Conservation (phyloP, 73 alveolate species). For the Urostyla sp. region DNA sequence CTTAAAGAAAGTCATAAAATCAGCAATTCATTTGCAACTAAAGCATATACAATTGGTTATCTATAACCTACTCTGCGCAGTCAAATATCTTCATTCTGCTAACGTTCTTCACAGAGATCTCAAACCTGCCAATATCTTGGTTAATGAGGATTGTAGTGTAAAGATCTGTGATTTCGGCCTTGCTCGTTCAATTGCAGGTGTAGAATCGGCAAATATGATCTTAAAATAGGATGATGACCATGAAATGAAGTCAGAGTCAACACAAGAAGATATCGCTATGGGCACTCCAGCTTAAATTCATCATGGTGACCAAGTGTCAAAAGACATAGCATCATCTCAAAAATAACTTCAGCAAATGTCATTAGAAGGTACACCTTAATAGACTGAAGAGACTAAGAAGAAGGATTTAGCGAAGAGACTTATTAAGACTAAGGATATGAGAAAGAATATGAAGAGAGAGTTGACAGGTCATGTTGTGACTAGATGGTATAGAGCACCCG, state of each 20-base stretch:
- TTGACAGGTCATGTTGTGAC: constrained; percentile 97
- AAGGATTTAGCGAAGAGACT: neutral
- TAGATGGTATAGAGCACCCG: constrained; percentile 99
- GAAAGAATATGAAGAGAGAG: constrained; percentile 68
- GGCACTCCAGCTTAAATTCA: neutral
- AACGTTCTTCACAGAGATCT: constrained; percentile 92
- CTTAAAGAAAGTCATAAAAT: constrained; percentile 78
- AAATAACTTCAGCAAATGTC: neutral
- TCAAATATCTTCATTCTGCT: constrained; percentile 87
- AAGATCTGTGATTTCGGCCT: constrained; percentile 94
- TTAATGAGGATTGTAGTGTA: constrained; percentile 89
- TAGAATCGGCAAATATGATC: too few relatives aligned
- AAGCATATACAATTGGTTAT: constrained; percentile 76
- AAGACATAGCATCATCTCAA: neutral
- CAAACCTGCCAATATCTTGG: constrained; percentile 92
- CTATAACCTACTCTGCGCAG: constrained; percentile 84
- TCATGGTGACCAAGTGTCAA: neutral
- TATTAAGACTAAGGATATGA: neutral
- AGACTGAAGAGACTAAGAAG: neutral
- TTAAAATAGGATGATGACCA: neutral
- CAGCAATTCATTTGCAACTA: constrained; percentile 71
- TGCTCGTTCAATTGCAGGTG: constrained; percentile 63
- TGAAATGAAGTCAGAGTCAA: neutral
- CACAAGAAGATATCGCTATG: constrained; percentile 27
- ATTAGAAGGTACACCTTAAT: neutral